These are phyloP conservation scores for Geosmithia putterillii DNA, from an alignment of 2,329 filamentous ascomycete genomes.

Conservation along the genomic window DNA sequence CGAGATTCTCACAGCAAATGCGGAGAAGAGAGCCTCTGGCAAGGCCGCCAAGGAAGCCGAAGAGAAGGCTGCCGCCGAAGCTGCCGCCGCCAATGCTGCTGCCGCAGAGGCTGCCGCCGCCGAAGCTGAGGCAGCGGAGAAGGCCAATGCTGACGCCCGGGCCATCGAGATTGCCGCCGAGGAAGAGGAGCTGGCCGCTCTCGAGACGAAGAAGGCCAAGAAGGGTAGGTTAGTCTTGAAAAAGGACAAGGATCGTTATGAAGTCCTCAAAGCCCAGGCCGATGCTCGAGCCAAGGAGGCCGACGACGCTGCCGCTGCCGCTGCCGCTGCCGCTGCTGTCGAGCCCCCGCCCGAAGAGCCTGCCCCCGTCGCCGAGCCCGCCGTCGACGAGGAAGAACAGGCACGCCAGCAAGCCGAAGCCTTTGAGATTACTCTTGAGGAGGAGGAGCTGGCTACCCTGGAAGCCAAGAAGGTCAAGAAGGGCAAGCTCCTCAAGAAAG, in stretches of 20 bases:
- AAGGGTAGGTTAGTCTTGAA: slow-evolving; percentile 8
- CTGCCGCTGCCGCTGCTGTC: neutral
- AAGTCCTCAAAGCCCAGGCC: slow-evolving; percentile 7
- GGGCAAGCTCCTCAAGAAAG: slow-evolving; percentile 8
- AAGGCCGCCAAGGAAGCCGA: slow-evolving; percentile 12
- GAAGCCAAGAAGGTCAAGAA: slow-evolving; percentile 17
- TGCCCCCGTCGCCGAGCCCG: slow-evolving; percentile 7
- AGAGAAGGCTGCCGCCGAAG: slow-evolving; percentile 11
- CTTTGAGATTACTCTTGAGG: slow-evolving; percentile 7
- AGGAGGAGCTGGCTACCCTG: slow-evolving; percentile 6
- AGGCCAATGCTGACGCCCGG: slow-evolving; percentile 8
- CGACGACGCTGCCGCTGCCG: slow-evolving; percentile 14
- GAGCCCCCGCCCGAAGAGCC: slow-evolving; percentile 6
- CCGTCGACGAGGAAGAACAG: neutral
- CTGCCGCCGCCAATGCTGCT: slow-evolving; percentile 10
- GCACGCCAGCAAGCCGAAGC: slow-evolving; percentile 10
- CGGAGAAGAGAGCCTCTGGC: slow-evolving; percentile 7
- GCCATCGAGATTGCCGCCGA: slow-evolving; percentile 1
- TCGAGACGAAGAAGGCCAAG: slow-evolving; percentile 18
- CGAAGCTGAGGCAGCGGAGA: slow-evolving; percentile 11
- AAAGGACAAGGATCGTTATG: slow-evolving; percentile 14
- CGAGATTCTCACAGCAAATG: slow-evolving; percentile 8
- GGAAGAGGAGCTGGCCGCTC: slow-evolving; percentile 11
- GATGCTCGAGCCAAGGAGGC: slow-evolving; percentile 13
- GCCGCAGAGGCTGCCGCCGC: slow-evolving; percentile 7